phyloP scores from a whole-genome alignment of 2,329 filamentous ascomycete genomes.

The Aspergillus arachidicola region DNA sequence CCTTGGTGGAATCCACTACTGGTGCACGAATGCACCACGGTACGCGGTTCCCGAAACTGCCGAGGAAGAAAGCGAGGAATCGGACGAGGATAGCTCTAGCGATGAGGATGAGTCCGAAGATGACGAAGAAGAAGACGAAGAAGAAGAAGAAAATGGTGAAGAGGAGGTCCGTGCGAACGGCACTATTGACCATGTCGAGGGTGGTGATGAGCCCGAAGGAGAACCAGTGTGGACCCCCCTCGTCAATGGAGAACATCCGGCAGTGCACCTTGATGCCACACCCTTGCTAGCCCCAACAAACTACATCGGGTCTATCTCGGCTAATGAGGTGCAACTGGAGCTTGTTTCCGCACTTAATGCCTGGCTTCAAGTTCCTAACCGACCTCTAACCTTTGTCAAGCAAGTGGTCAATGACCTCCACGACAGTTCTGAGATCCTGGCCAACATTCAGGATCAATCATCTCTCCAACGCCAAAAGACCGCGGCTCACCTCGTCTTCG shows the following conservation, averaged over 20 bases:
- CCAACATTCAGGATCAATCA: slow-evolving; percentile 45
- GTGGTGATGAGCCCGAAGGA: slow-evolving; percentile 2
- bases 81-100: slow-evolving; percentile 4
- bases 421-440: slow-evolving; percentile 35
- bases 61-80: slow-evolving; percentile 5
- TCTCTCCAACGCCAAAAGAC: slow-evolving; percentile 37
- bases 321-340: slow-evolving; percentile 27
- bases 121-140: slow-evolving; percentile 2
- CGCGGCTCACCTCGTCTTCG: slow-evolving; percentile 41
- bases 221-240: slow-evolving; percentile 8
- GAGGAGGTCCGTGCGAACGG: not conserved
- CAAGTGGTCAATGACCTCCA: slow-evolving; percentile 31
- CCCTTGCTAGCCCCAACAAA: slow-evolving; percentile 18
- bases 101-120: not conserved
- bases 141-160: slow-evolving; percentile 4
- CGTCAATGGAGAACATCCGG: not conserved
- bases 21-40: slow-evolving; percentile 13
- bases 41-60: slow-evolving; percentile 7
- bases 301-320: slow-evolving; percentile 31
- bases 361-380: slow-evolving; percentile 30
- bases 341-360: slow-evolving; percentile 32
- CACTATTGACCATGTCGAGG: not conserved
- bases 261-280: slow-evolving; percentile 8
- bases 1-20: slow-evolving; percentile 17
- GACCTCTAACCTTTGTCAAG: slow-evolving; percentile 25